Conservation (phyloP, 2,329 filamentous ascomycete species). For the Bipolaris sorokiniana region DNA sequence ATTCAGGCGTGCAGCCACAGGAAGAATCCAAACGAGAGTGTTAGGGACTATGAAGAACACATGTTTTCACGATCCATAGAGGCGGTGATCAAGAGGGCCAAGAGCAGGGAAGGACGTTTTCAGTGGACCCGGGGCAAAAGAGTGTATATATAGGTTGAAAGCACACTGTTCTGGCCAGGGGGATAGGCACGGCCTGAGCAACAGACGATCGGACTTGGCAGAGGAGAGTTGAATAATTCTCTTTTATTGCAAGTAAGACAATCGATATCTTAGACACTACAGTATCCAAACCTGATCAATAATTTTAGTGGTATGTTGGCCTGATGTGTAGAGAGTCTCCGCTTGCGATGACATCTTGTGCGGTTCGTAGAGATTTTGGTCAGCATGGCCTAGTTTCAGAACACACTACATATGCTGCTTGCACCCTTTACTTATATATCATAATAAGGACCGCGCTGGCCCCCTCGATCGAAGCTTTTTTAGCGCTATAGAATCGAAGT, state of each 20-base stretch:
- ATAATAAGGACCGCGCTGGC: neutral
- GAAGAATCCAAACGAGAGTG: conserved; percentile 30
- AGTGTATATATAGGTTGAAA: conserved; percentile 33
- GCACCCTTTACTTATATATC: too few relatives aligned
- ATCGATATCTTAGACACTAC: too few relatives aligned
- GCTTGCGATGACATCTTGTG: neutral
- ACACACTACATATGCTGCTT: neutral
- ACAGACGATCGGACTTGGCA: too few relatives aligned
- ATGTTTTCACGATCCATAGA: conserved; percentile 33
- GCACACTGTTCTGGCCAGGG: conserved; percentile 15
- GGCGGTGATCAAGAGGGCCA: conserved; percentile 26
- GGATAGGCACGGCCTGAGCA: neutral
- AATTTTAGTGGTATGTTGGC: neutral
- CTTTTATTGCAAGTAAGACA: too few relatives aligned
- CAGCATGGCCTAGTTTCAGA: neutral
- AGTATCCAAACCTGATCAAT: too few relatives aligned
- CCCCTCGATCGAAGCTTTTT: neutral
- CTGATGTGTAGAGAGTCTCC: neutral
- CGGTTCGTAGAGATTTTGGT: neutral
- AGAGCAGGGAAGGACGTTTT: conserved; percentile 36
- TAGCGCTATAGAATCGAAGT: neutral
- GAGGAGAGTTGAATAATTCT: neutral
- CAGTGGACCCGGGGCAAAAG: conserved; percentile 20
- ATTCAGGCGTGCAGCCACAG: conserved; percentile 21
- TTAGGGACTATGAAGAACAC: conserved; percentile 33